phyloP scores from a whole-genome alignment of 257 asterid genomes.

The Galeopsis tetrahit region DNA sequence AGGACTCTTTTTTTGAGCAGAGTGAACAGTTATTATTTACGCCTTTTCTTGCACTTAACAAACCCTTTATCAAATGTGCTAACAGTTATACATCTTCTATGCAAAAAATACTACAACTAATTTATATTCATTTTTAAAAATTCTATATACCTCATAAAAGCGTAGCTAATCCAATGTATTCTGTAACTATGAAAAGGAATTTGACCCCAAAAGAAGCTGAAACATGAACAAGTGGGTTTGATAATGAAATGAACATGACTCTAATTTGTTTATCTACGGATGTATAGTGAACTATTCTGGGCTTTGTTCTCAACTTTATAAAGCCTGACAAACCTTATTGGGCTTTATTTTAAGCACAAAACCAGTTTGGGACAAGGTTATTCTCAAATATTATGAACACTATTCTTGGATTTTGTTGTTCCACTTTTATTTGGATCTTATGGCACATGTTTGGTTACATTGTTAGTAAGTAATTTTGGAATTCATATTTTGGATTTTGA shows the following conservation, averaged over 20 bases:
- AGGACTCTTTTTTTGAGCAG: background rate
- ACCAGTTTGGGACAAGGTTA: slow-evolving; percentile 4
- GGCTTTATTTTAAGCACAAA: background rate
- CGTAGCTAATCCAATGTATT: background rate
- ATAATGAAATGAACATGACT: background rate
- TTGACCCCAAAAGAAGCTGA: background rate
- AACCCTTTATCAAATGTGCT: background rate
- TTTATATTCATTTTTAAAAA: background rate
- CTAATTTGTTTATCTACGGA: background rate
- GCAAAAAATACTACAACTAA: background rate
- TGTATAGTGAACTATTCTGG: background rate
- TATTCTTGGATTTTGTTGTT: slow-evolving; percentile 3
- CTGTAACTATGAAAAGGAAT: background rate
- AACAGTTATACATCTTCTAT: background rate
- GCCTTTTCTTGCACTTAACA: background rate
- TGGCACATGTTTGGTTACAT: background rate
- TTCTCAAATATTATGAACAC: slow-evolving; percentile 9
- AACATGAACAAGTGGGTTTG: background rate
- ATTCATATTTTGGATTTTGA: slow-evolving; percentile 16
- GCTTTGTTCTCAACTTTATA: background rate
- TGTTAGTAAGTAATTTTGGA: background rate
- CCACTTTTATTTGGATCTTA: background rate
- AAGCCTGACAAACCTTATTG: slow-evolving; percentile 3
- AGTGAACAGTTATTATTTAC: background rate
- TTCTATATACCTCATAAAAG: background rate